These are phyloP conservation scores for Stachybotrys chartarum DNA, from an alignment of 2,329 filamentous ascomycete species.

Conservation along the genomic window DNA sequence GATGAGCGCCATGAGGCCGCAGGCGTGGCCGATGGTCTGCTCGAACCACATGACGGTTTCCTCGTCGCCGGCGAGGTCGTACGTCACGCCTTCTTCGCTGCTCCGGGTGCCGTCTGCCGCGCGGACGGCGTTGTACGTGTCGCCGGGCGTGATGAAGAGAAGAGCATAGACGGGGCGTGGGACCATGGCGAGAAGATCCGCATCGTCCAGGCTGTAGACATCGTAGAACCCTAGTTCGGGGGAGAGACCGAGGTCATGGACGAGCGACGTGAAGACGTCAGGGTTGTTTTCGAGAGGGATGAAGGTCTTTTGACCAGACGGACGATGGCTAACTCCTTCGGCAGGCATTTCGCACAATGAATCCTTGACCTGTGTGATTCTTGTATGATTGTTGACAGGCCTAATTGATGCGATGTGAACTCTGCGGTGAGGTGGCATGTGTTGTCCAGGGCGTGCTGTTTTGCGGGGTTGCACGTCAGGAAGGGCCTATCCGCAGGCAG, in stretches of 20 bases:
- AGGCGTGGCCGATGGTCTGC: slow-evolving; percentile 78
- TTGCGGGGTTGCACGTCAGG: too few relatives aligned
- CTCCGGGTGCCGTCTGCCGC: slow-evolving; percentile 15
- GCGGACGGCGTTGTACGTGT: slow-evolving; percentile 38
- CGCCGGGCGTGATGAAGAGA: slow-evolving; percentile 68
- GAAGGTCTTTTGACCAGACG: slow-evolving; percentile 24
- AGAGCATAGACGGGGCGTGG: slow-evolving; percentile 71
- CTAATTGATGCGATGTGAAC: too few relatives aligned
- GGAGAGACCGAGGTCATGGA: slow-evolving; percentile 65
- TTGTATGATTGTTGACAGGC: background rate
- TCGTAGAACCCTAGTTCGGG: slow-evolving; percentile 66
- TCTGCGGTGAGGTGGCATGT: too few relatives aligned
- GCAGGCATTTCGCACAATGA: slow-evolving; percentile 14
- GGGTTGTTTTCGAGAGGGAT: slow-evolving; percentile 56
- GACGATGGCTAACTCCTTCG: slow-evolving; percentile 19
- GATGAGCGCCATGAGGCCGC: slow-evolving; percentile 70
- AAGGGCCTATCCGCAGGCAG: background rate
- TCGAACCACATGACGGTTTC: slow-evolving; percentile 77
- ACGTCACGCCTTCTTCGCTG: slow-evolving; percentile 17
- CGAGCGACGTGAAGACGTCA: slow-evolving; percentile 67
- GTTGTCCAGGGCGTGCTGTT: background rate
- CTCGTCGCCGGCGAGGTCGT: slow-evolving; percentile 23
- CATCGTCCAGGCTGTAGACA: slow-evolving; percentile 74
- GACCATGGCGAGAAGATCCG: slow-evolving; percentile 61
- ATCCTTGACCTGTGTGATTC: background rate